Conservation (phyloP, 371 early-diverging fungal genomes). For the Mucor velutinosus region DNA sequence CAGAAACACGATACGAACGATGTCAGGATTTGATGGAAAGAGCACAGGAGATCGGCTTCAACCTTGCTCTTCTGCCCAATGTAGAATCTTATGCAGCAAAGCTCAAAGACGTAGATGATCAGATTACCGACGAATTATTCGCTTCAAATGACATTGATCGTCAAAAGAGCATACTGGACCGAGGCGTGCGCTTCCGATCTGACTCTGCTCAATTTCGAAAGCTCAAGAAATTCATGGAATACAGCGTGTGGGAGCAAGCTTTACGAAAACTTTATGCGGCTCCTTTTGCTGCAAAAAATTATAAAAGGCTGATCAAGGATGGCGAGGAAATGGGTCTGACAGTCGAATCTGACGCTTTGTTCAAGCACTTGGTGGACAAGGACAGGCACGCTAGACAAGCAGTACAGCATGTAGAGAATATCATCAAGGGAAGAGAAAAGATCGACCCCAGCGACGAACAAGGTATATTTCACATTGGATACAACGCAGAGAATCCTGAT, state of each 20-base stretch:
- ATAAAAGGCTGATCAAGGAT: conserved; percentile 21
- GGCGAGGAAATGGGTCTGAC: conserved; percentile 12
- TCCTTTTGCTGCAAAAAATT: conserved; percentile 6
- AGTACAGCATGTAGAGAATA: conserved; percentile 13
- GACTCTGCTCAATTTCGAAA: conserved; percentile 15
- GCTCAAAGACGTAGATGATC: background rate
- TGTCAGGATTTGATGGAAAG: conserved; percentile 8
- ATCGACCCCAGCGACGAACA: conserved; percentile 9
- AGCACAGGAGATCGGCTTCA: conserved; percentile 10
- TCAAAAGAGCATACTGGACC: conserved; percentile 1
- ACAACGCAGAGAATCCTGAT: background rate
- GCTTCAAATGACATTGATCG: background rate
- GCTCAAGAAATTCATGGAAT: conserved; percentile 2
- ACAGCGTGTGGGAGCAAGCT: conserved; percentile 12
- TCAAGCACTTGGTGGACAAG: background rate
- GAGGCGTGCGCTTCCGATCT: conserved; percentile 2
- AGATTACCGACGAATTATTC: background rate
- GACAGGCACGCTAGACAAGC: conserved; percentile 7
- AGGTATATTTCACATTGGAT: conserved; percentile 1
- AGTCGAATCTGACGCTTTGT: background rate
- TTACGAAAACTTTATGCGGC: background rate
- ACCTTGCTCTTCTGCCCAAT: conserved; percentile 7
- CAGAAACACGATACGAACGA: conserved; percentile 5
- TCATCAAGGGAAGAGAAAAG: conserved; percentile 19
- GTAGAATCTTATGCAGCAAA: conserved; percentile 6